Percentiles rank a stretch among this genome's conserved stretches.
Evolutionary conservation across 106 monocot genomes (phyloP).

Genomic region (Dioscorea dumetorum): DNA sequence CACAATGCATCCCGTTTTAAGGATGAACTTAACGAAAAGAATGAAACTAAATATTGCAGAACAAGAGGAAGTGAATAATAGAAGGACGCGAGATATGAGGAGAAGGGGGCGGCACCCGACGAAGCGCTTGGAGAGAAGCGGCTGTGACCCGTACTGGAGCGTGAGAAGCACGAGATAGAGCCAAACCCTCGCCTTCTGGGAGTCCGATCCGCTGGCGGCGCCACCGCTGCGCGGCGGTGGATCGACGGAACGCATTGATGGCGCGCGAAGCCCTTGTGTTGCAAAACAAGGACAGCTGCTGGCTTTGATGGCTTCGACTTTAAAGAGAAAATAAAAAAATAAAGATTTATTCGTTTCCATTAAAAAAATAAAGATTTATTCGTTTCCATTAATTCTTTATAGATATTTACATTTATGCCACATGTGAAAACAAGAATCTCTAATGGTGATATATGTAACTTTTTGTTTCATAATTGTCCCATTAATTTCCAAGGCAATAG

Average conservation of each 20-base stretch:
- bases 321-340: too few relatives aligned
- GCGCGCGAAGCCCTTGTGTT: neutral
- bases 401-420: too few relatives aligned
- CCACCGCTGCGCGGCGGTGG: neutral
- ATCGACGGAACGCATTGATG: neutral
- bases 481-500: too few relatives aligned
- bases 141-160: constrained; percentile 8
- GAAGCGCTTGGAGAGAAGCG: constrained; percentile 15
- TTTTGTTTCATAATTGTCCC: too few relatives aligned
- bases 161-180: constrained; percentile 6
- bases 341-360: too few relatives aligned
- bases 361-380: too few relatives aligned
- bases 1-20: neutral
- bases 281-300: too few relatives aligned
- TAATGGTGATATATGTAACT: too few relatives aligned
- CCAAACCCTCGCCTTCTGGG: constrained; percentile 1
- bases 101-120: neutral
- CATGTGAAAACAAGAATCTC: too few relatives aligned
- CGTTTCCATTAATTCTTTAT: too few relatives aligned
- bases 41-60: neutral
- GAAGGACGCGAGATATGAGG: neutral
- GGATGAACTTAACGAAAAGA: neutral
- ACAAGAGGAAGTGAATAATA: neutral
- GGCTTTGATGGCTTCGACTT: too few relatives aligned
- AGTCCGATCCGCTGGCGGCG: neutral